A percentile compares a stretch with the other conserved stretches of the same genome.
Evolutionary conservation across 164 flowering plant species (phyloP).

Genomic region (Malania oleifera): DNA sequence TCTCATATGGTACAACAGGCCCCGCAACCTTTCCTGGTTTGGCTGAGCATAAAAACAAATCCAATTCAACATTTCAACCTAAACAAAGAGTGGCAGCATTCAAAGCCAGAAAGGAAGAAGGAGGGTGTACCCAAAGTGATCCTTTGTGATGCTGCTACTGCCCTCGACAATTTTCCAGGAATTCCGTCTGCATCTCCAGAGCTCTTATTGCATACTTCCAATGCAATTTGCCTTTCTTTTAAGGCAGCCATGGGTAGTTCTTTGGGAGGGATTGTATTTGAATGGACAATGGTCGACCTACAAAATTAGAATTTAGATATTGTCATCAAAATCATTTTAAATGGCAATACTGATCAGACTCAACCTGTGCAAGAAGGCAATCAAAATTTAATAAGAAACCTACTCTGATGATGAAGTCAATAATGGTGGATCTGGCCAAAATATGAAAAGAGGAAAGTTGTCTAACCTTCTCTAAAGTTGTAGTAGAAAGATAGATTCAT

Average conservation of each 20-base stretch:
- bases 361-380: too few relatives aligned
- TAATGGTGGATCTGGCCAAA: neutral
- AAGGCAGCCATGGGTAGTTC: conserved; percentile 35
- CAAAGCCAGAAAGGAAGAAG: neutral
- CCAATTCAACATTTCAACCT: neutral
- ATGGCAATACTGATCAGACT: neutral
- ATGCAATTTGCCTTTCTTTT: conserved; percentile 36
- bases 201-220: conserved; percentile 31
- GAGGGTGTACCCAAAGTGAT: conserved; percentile 35
- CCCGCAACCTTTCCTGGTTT: conserved; percentile 67
- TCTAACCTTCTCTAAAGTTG: too few relatives aligned
- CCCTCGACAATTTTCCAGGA: conserved; percentile 38
- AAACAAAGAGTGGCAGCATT: neutral
- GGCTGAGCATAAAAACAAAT: conserved; percentile 30
- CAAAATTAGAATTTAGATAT: neutral
- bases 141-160: conserved; percentile 41
- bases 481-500: too few relatives aligned
- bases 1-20: conserved; percentile 49
- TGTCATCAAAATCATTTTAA: neutral
- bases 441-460: too few relatives aligned
- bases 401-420: too few relatives aligned
- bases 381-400: too few relatives aligned
- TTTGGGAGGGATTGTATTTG: conserved; percentile 49
- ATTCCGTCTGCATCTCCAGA: conserved; percentile 34
- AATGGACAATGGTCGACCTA: conserved; percentile 79